Percentiles rank a stretch among this genome's conserved stretches.
phyloP scores from a whole-genome alignment of 208 protist genomes.

The Kentomonas sorsogonicus region DNA sequence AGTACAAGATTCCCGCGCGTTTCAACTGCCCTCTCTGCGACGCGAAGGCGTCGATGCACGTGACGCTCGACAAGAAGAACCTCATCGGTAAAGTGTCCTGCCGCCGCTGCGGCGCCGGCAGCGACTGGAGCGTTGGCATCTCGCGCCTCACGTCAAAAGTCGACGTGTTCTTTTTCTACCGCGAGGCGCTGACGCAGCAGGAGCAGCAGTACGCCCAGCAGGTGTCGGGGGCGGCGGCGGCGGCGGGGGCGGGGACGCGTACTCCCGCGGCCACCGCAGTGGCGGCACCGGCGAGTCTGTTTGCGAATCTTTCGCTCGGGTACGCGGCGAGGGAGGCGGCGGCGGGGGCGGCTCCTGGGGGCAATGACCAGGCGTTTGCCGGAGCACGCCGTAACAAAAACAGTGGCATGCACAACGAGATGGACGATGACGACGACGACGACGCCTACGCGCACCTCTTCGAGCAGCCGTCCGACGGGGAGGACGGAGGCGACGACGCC shows the following conservation, averaged over 20 bases:
- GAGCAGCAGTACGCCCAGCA: conserved; percentile 54
- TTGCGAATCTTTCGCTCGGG: no score
- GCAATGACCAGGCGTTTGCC: no score
- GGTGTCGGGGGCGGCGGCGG: conserved; percentile 25
- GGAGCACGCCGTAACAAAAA: no score
- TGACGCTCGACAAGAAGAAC: conserved; percentile 49
- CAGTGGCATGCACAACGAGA: no score
- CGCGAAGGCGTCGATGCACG: conserved; percentile 68
- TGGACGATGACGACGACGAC: no score
- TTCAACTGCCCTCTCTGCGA: conserved; percentile 90
- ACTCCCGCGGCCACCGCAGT: conserved; percentile 9
- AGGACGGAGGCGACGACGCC: no score
- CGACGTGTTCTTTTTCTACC: conserved; percentile 87
- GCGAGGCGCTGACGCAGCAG: conserved; percentile 65
- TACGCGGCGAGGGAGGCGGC: no score
- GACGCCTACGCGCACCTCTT: no score
- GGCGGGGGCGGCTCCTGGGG: no score
- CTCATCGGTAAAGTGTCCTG: conserved; percentile 63
- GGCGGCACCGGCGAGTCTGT: no score
- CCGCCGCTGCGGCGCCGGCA: conserved; percentile 50
- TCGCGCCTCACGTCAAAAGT: no score
- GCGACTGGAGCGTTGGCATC: conserved; percentile 41
- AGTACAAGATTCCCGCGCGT: conserved; percentile 85
- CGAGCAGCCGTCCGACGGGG: no score
- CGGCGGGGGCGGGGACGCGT: conserved; percentile 12